Evolutionary conservation across 345 rosid species (phyloP).

Genomic region (Mercurialis annua): DNA sequence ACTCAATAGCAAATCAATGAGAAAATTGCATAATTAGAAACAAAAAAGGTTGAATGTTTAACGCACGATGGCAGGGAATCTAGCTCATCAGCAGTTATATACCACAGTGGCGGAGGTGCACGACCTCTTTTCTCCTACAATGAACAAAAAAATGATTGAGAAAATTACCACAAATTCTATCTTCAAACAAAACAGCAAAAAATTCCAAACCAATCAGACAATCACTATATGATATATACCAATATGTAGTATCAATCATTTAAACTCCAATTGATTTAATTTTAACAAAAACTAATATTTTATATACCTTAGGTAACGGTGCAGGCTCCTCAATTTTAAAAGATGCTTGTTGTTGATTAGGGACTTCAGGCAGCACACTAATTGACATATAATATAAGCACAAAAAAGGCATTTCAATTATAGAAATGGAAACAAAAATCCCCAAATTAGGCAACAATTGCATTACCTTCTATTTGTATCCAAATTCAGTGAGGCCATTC

Average conservation of each 20-base stretch:
- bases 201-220: neutral
- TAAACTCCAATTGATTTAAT: neutral
- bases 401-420: neutral
- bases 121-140: conserved; percentile 85
- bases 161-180: neutral
- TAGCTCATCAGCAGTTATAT: conserved; percentile 62
- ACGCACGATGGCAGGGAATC: conserved; percentile 74
- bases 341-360: conserved; percentile 30
- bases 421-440: conserved; percentile 11
- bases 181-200: neutral
- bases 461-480: conserved; percentile 47
- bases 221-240: neutral
- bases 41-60: conserved; percentile 3
- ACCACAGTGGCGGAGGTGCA: conserved; percentile 66
- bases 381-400: conserved; percentile 9
- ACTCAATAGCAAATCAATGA: neutral
- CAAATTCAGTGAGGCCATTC: conserved; percentile 37
- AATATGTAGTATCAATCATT: neutral
- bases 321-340: conserved; percentile 47
- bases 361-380: conserved; percentile 47
- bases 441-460: neutral
- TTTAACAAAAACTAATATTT: neutral
- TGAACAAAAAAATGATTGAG: conserved; percentile 7
- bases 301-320: conserved; percentile 57
- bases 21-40: neutral